Conservation (phyloP, 179 eudicot species). For the Drosera spatulata region DNA sequence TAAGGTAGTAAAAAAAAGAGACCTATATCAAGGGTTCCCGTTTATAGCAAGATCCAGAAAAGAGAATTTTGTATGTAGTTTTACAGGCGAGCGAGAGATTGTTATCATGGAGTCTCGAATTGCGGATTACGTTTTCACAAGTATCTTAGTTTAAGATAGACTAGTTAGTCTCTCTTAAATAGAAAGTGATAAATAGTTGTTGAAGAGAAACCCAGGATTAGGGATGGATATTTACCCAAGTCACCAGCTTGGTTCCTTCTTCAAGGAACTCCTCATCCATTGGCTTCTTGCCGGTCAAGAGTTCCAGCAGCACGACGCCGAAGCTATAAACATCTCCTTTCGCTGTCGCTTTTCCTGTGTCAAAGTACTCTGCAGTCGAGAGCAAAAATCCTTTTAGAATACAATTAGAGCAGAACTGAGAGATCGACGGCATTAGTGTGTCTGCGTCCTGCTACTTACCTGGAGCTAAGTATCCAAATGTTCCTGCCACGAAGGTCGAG, state of each 20-base stretch:
- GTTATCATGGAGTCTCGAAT: too few species aligned
- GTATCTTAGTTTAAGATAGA: too few species aligned
- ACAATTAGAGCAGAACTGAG: background rate
- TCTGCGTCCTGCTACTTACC: constrained; percentile 22
- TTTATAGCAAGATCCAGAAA: too few species aligned
- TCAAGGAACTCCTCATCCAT: constrained; percentile 74
- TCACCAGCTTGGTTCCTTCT: constrained; percentile 88
- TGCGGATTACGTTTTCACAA: too few species aligned
- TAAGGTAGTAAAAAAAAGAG: too few species aligned
- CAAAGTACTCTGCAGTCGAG: constrained; percentile 64
- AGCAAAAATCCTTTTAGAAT: background rate
- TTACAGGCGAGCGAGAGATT: too few species aligned
- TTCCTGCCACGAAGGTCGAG: constrained; percentile 76
- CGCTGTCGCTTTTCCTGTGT: constrained; percentile 86
- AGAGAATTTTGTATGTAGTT: too few species aligned
- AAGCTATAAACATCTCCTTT: constrained; percentile 96
- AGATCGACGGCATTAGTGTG: background rate
- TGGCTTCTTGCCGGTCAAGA: constrained; percentile 84
- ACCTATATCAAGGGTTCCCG: too few species aligned
- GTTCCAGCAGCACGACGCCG: constrained; percentile 82
- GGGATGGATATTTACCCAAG: constrained; percentile 42
- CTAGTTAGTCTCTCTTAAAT: too few species aligned
- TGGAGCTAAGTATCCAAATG: constrained; percentile 93
- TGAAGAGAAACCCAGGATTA: too few species aligned
- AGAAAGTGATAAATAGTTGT: too few species aligned